A percentile compares a stretch with the other conserved stretches of the same genome.
These are phyloP conservation scores for Aspergillus aculeatinus DNA, from an alignment of 2,329 filamentous ascomycete genomes.

Conservation along the genomic window DNA sequence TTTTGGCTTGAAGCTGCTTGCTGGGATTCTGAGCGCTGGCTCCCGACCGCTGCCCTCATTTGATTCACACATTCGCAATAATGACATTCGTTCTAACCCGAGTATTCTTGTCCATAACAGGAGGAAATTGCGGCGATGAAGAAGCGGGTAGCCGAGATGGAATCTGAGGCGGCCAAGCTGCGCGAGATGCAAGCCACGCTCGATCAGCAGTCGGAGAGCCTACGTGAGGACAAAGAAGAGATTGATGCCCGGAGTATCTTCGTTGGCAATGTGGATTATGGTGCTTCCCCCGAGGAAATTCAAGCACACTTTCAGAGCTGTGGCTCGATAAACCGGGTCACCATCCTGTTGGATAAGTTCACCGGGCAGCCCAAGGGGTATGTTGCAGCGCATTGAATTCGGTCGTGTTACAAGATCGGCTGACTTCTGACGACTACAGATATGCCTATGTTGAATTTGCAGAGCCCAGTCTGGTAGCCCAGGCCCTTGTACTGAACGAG, in stretches of 20 bases:
- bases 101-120: constrained; percentile 34
- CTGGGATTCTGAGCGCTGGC: neutral
- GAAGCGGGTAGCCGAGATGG: constrained; percentile 82
- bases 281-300: constrained; percentile 93
- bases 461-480: constrained; percentile 86
- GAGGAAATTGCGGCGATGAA: constrained; percentile 89
- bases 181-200: constrained; percentile 83
- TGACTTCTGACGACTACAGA: constrained; percentile 50
- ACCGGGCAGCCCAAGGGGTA: constrained; percentile 99
- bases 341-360: constrained; percentile 96
- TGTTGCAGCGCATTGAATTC: constrained; percentile 37
- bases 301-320: constrained; percentile 98
- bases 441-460: constrained; percentile 99
- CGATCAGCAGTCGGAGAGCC: constrained; percentile 78
- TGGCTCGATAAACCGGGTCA: constrained; percentile 96
- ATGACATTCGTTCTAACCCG: neutral
- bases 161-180: constrained; percentile 81
- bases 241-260: constrained; percentile 95
- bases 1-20: neutral
- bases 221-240: constrained; percentile 91
- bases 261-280: constrained; percentile 98
- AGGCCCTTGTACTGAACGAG: constrained; percentile 93
- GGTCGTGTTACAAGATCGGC: constrained; percentile 17
- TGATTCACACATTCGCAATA: neutral
- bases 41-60: neutral